Evolutionary conservation across 1,284 basidiomycete species (phyloP), one percentile per base, ranked within the genome.

Genomic region (Malassezia globosa): DNA sequence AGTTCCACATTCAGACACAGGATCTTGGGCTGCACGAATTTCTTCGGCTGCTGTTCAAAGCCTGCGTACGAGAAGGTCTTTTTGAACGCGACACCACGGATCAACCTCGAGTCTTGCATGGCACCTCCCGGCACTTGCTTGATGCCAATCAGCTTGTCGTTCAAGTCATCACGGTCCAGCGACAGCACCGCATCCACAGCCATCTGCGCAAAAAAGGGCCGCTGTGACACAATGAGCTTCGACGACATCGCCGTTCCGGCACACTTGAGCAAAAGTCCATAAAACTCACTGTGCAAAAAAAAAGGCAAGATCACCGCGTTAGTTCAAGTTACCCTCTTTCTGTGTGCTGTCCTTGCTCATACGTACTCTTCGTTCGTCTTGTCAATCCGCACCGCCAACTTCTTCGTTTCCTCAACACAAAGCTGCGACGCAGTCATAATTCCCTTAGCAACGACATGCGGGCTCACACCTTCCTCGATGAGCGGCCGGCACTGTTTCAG

Each of bases 11-110:
- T 99, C 55, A 99, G 75, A 68, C 87, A 94, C 25, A 96, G 78
- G 46, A 99, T 82, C 60, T 88, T 82, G 41, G 92, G 89, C 70
- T 94, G 73, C 55, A 76, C 77, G 78, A 97, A 96, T 19, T 80
- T 79, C 75, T 97, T 97, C 38, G 94, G 94, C 73, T 97, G 94
- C 74, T 99, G 94, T 73, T 99, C 94, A 37, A 95, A 95, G 46
- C 94, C 94, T 37, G 94, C 94, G 66, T 99, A 99, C 3, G 89
- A 90, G 75, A 99, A 99, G 0, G 94, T 97, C 78, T 97, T 99
- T 74, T 96, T 96, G 81, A 97, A 99, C 0, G 94, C 84, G 36
- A 99, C 94, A 45, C 94, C 94, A 90, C 79, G 47, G 90, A 79
- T 45, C 19, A 71, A 56, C 24, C 85, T 77, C 2, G 89, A 94